Evolutionary conservation across 352 stramenopile genomes (phyloP).

Genomic region (Phytophthora fragariaefolia): DNA sequence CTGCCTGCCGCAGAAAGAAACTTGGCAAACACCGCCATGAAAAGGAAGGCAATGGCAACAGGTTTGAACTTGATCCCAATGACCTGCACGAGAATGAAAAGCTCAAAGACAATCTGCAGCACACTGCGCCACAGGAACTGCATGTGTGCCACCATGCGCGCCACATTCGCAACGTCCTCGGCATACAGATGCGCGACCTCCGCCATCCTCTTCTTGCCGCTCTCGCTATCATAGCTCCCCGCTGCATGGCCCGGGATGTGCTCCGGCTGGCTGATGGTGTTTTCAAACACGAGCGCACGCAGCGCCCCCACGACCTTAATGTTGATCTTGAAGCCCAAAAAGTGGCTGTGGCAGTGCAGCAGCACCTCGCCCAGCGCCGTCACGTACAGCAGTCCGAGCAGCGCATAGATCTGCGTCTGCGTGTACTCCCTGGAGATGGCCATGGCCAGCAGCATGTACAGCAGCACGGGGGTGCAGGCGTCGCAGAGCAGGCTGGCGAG

Average conservation of each 20-base stretch:
- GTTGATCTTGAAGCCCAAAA: constrained; percentile 45
- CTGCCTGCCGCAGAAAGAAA: constrained; percentile 32
- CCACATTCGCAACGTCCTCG: constrained; percentile 35
- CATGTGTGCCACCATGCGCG: constrained; percentile 33
- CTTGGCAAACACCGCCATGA: constrained; percentile 30
- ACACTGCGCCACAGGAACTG: constrained; percentile 40
- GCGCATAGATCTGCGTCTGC: constrained; percentile 29
- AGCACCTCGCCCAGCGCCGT: constrained; percentile 34
- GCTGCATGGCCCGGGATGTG: constrained; percentile 25
- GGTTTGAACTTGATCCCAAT: constrained; percentile 41
- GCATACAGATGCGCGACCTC: constrained; percentile 46
- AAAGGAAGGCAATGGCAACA: constrained; percentile 35
- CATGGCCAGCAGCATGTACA: constrained; percentile 51
- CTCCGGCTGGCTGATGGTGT: constrained; percentile 38
- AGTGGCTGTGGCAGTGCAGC: constrained; percentile 39
- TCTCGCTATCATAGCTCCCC: constrained; percentile 32
- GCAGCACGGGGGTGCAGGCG: constrained; percentile 44
- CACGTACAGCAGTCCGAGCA: constrained; percentile 39
- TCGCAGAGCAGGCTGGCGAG: constrained; percentile 49
- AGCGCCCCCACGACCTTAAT: constrained; percentile 44
- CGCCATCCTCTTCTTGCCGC: constrained; percentile 43
- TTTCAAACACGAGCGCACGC: constrained; percentile 47
- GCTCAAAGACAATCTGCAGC: constrained; percentile 41
- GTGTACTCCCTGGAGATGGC: constrained; percentile 38
- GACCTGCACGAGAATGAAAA: constrained; percentile 49